Evolutionary conservation across 306 rosid species (phyloP), one percentile per base, ranked within the genome.

Genomic region (Medicago arabica): DNA sequence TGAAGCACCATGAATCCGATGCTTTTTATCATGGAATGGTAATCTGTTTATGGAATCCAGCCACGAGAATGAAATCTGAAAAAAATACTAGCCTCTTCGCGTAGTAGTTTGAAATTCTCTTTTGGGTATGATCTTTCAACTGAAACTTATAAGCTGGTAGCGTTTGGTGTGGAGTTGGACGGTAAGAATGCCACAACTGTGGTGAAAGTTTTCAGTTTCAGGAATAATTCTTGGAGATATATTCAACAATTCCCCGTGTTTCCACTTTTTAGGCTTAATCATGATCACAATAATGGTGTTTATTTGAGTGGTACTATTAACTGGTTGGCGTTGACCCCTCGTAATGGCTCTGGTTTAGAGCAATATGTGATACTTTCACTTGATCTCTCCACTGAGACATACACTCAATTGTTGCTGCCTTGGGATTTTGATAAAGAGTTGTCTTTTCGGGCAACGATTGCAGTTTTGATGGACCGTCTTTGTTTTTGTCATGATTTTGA

Each of bases 321-420:
- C 19, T 60, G 67, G 67, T 25, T 60, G 4, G 41, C 19, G 2
- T 2, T 54, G 1, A 8, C 9, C 3, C 4, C 51, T 46, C 13
- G n/a, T 1, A 44, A 10, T 5, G 4, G 15, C 13, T 3, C 10
- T 23, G 8, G 6, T 59, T 13, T 59, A 23, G 15, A 51, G 19
- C 58, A 51, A 51, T 51, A 16, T 59, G 65, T 11, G 19, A 60
- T 60, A 28, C 43, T 60, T 60, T 60, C 67, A 8, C 67, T 60
- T 60, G 43, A 28, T 60, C 67, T 60, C 17, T 5, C 9, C 1
- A 60, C 67, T 2, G 67, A 60, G 67, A 60, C 67, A 9, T 9
- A 2, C 19, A 60, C 41, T 31, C 40, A 25, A n/a, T 6, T 60
- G 40, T 7, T 8, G n/a, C 41, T 14, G 8, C 66, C 66, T 28